These are phyloP conservation scores for Parastagonospora avenae DNA, from an alignment of 2,329 filamentous ascomycete species.

Conservation along the genomic window DNA sequence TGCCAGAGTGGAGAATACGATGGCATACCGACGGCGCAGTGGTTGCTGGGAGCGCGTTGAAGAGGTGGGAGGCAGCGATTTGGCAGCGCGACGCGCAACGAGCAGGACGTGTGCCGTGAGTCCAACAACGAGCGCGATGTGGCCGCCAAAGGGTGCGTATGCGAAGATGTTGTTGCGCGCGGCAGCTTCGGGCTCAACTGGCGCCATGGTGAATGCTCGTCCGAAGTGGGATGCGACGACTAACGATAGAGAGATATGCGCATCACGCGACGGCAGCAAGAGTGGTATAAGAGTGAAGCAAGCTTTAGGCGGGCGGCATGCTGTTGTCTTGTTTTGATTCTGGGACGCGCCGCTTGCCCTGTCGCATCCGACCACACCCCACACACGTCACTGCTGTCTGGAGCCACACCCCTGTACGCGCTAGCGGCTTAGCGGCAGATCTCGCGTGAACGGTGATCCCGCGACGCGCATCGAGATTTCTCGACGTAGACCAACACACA, in stretches of 20 bases:
- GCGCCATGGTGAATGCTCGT: constrained; percentile 35
- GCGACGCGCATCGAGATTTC: constrained; percentile 5
- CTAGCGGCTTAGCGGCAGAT: constrained; percentile 27
- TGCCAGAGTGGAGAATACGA: constrained; percentile 53
- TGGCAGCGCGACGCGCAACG: constrained; percentile 38
- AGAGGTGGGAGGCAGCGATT: constrained; percentile 39
- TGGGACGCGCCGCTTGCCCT: constrained; percentile 23
- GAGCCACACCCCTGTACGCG: constrained; percentile 13
- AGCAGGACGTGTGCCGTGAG: constrained; percentile 37
- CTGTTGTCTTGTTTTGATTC: constrained; percentile 30
- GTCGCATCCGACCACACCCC: constrained; percentile 16
- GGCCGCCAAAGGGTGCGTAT: constrained; percentile 37
- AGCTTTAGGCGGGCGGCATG: constrained; percentile 3
- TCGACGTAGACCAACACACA: not conserved
- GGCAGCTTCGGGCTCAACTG: constrained; percentile 37
- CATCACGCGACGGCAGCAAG: constrained; percentile 16
- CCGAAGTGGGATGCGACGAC: not conserved
- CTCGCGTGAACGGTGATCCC: constrained; percentile 14
- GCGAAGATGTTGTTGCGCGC: constrained; percentile 41
- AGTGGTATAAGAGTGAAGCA: not conserved
- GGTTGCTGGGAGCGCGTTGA: constrained; percentile 40
- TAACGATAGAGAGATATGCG: constrained; percentile 9
- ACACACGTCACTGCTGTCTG: constrained; percentile 27
- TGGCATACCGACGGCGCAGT: constrained; percentile 36
- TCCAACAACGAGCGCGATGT: constrained; percentile 35